Base-by-base conservation (phyloP, 1,284 basidiomycete species). In the Fistulina hepatica region DNA sequence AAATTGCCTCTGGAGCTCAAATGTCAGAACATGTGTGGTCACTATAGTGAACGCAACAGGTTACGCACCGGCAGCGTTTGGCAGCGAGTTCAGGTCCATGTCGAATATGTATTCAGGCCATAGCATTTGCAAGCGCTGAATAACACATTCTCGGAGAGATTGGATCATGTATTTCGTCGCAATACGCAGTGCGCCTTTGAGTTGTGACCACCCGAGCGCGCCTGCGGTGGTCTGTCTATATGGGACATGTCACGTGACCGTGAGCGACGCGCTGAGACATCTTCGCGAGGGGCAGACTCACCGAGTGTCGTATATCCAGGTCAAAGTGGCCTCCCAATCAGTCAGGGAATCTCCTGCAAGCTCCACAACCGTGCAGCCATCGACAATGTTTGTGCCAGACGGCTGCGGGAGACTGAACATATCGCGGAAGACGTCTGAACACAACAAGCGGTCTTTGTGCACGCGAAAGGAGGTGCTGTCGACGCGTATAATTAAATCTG, bases 161-260 rank as follows among this genome's bases (percentile, higher is more conserved):
- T 39, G 6, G 19, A 60, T 53, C 12, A 58, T 57, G 36, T 63
- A 60, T 39, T 62, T 61, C 3, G 57, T 60, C 5, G 54, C 45
- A 36, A 63, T 54, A n/a, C 57, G 48, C 10, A 62, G 47, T 9
- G 51, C 48, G 11, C 53, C 44, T 1, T 53, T 44, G 3, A 61
- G 39, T 3, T 47, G 39, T 28, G 53, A 46, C 39, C 59, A 56
- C 13, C 48, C 44, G 2, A 48, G 33, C 7, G 48, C 41, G 17
- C 48, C 46, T 5, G 33, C 33, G 33, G 50, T 43, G 34, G 60
- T 54, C 5, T 40, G 43, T 24, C 54, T 58, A 35, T 12, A 30
- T 21, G 15, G 8, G 13, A 33, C 33, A 24, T 31, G n/a, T 30
- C n/a, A 30, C 15, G 15, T 13, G 11, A 31, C 35, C 20, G 31